These are phyloP conservation scores for Periconia sp. DNA, from an alignment of 2,329 filamentous ascomycete species.

Conservation along the genomic window DNA sequence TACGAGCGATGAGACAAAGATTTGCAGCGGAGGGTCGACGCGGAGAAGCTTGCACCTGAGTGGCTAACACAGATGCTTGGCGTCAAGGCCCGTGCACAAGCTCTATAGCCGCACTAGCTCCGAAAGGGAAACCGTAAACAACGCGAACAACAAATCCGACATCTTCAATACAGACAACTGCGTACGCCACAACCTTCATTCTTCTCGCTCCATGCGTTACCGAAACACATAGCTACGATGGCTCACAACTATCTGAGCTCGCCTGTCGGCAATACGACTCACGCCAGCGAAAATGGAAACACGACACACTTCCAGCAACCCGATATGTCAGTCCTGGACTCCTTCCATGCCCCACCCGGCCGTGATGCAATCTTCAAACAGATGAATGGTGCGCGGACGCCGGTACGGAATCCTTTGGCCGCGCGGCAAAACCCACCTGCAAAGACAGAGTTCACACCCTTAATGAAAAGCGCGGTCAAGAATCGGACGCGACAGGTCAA, in stretches of 20 bases:
- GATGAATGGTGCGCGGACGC: conserved; percentile 72
- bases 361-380: conserved; percentile 74
- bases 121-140: conserved; percentile 22
- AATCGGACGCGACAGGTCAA: conserved; percentile 59
- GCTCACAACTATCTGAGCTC: conserved; percentile 71
- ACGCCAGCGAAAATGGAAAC: conserved; percentile 83
- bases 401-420: conserved; percentile 74
- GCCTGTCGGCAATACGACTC: too few relatives aligned
- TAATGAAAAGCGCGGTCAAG: conserved; percentile 83
- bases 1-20: too few relatives aligned
- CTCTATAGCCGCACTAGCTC: background rate
- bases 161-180: conserved; percentile 7
- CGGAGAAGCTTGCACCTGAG: background rate
- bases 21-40: background rate
- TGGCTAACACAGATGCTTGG: too few relatives aligned
- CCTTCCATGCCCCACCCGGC: conserved; percentile 79
- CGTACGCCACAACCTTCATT: conserved; percentile 18
- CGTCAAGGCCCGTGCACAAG: background rate
- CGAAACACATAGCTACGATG: conserved; percentile 42
- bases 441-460: conserved; percentile 86
- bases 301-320: conserved; percentile 72
- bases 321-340: conserved; percentile 82
- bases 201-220: conserved; percentile 38
- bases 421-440: conserved; percentile 58
- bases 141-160: conserved; percentile 16